Evolutionary conservation across 2,329 filamentous ascomycete species (phyloP), one percentile per base, ranked within the genome.

Genomic region (Orbilia quercus): DNA sequence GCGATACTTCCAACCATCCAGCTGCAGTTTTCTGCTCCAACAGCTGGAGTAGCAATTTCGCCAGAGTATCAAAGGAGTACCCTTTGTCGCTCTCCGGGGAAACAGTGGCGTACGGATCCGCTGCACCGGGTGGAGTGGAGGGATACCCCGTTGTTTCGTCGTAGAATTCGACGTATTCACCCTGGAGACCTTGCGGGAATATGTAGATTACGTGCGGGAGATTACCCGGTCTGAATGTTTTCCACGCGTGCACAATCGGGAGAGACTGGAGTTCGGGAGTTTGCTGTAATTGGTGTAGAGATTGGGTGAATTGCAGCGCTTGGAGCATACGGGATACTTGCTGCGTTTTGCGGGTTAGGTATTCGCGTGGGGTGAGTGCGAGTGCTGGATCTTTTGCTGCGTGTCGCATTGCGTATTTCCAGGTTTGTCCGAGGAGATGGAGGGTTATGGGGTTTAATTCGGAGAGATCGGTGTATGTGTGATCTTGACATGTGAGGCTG

Each of bases 361-460:
- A 53, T 18, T 53, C 53, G 7, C 18, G 22, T 3, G 34, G 53
- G 16, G 34, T 57, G 14, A 42, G n/a, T 6, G 22, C 3, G 14
- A 2, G 9, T 54, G 36, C 22, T 7, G 16, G n/a, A 2, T 54
- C 31, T 9, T 7, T 5, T 54, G 14, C 23, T 28, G 4, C 12
- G 14, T 36, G n/a, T 50, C 22, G 25, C 14, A 18, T 45, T 12
- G 23, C 3, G 6, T 58, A 44, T 45, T 40, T 53, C 60, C 50
- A 64, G 16, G 38, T 9, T 25, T 42, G n/a, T 16, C 50, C 16
- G 4, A 55, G 16, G 25, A 45, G 22, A n/a, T 55, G 60, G 14
- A 64, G 14, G 7, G 50, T 18, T 5, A 47, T 34, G 11, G 60
- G 60, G 25, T 47, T 54, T 7, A 64, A 36, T 47, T 64, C 60